Base-by-base conservation (phyloP, 768 basidiomycete genomes). In the Sarcomyxa edulis region DNA sequence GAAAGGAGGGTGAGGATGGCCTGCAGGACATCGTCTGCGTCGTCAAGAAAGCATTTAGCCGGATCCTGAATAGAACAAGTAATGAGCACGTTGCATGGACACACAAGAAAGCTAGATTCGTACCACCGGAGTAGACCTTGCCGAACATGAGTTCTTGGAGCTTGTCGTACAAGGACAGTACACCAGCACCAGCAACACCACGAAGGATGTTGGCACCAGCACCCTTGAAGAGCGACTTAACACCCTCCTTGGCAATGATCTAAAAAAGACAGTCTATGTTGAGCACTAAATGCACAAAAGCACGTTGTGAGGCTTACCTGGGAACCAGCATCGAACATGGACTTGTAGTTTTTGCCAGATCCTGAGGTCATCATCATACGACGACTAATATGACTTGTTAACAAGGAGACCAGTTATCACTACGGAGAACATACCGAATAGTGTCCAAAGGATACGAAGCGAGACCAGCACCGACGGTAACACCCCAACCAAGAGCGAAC, bases 321-420 rank as follows among this genome's bases (percentile, higher is more conserved):
- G 21, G 85, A 76, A 45, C 81, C 91, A 59, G 94, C 94, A 58
- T 98, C 94, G 65, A 95, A 85, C 93, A 97, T 97, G 52, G 88
- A 90, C 78, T 94, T 95, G 84, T 98, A 98, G 83, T 97, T 93
- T 45, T 85, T 81, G 55, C 78, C 78, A 55, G 81, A 84, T 54
- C 95, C 96, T 16, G 95, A 97, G 25, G 96, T 98, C 95, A 98
- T 98, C 96, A 99, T 99, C 96, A 99, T 99, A 54, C 96, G 92
- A 84, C 96, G 94, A 84, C 95, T 94, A n/a, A n/a, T n/a, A n/a
- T n/a, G n/a, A n/a, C n/a, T n/a, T n/a, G n/a, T n/a, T n/a, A n/a
- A n/a, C n/a, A n/a, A n/a, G n/a, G n/a, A n/a, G n/a, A n/a, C n/a
- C n/a, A n/a, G n/a, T n/a, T n/a, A n/a, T n/a, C 40, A 35, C 5